Evolutionary conservation across 305 asterid species (phyloP), one percentile per base, ranked within the genome.

Genomic region (Petunia hybrid): DNA sequence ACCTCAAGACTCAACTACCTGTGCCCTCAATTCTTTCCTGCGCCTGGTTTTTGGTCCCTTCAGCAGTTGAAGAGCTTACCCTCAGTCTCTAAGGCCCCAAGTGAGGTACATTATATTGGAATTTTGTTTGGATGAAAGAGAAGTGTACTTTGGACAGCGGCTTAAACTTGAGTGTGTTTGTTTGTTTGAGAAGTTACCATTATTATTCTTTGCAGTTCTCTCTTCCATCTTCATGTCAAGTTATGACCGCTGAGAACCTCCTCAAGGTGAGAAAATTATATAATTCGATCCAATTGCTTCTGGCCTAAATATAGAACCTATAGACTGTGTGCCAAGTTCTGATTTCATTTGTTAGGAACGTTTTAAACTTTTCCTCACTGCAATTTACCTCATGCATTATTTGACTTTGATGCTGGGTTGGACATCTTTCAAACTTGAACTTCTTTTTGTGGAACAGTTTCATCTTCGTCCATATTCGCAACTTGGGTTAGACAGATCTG

Each of bases 1-100:
- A 90, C 95, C 78, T 90, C 97, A 55, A 91, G 94, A 35, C 95
- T 96, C 79, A 94, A 94, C 88, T 92, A 94, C 84, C 59, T 96
- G 70, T 92, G 97, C 73, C 98, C 98, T 78, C 94, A 91, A 78
- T 87, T 92, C 87, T 95, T 96, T 76, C 99, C 99, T 0, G 93
- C 95, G 46, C 92, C 98, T 79, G 95, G 99, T 78, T 91, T 92
- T 86, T 92, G 94, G 97, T 85, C 93, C 76, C 84, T 87, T 61
- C 82, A 82, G 65, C 83, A 92, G 80, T 79, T 80, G 82, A 81
- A 82, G 13, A 5, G 56, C 69, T 41, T 78, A 76, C 71, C 88
- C 67, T 59, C 89, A 57, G 86, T 80, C 83, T 73, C 81, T 65
- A 81, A 5, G 48, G 67, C 79, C 63, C 80, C 87, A 56, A 80